Conservation (phyloP, 129 eudicot species). For the Pulicaria dysenterica region DNA sequence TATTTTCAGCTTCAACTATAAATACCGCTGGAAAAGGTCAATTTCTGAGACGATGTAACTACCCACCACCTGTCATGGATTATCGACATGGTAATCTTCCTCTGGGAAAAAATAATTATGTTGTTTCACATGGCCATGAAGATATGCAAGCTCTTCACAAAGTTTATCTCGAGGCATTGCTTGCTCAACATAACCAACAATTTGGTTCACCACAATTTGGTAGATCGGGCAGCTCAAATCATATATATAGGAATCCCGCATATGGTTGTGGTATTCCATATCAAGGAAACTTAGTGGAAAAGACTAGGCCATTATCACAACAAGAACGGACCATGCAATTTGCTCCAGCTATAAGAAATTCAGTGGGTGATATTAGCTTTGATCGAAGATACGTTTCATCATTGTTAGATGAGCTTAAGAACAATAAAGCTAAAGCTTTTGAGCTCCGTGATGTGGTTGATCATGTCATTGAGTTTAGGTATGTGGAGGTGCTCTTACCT, state of each 20-base stretch:
- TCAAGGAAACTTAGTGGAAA: slow-evolving; percentile 45
- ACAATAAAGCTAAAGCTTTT: slow-evolving; percentile 57
- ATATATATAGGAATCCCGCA: slow-evolving; percentile 41
- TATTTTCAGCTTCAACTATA: slow-evolving; percentile 46
- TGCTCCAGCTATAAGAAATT: slow-evolving; percentile 37
- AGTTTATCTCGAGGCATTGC: slow-evolving; percentile 56
- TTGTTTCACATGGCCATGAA: slow-evolving; percentile 38
- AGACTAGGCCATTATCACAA: slow-evolving; percentile 38
- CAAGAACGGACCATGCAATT: slow-evolving; percentile 44
- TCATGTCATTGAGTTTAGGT: slow-evolving; percentile 81
- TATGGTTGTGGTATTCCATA: slow-evolving; percentile 39
- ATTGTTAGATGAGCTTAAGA: slow-evolving; percentile 61
- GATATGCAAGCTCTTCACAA: slow-evolving; percentile 61
- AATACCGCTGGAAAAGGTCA: slow-evolving; percentile 38
- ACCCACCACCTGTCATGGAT: slow-evolving; percentile 36
- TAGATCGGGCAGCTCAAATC: slow-evolving; percentile 46
- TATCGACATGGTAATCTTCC: slow-evolving; percentile 38
- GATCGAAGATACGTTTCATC: slow-evolving; percentile 54
- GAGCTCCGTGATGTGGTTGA: slow-evolving; percentile 67
- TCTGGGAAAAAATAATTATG: slow-evolving; percentile 32
- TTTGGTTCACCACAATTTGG: slow-evolving; percentile 39
- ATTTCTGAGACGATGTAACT: slow-evolving; percentile 38
- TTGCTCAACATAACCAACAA: slow-evolving; percentile 64
- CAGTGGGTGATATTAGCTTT: slow-evolving; percentile 43
- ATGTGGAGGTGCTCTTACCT: background rate